Percentiles rank a stretch among this genome's conserved stretches.
Conservation (phyloP, 108 stramenopile genomes). For the Aurantiochytrium sp. region DNA sequence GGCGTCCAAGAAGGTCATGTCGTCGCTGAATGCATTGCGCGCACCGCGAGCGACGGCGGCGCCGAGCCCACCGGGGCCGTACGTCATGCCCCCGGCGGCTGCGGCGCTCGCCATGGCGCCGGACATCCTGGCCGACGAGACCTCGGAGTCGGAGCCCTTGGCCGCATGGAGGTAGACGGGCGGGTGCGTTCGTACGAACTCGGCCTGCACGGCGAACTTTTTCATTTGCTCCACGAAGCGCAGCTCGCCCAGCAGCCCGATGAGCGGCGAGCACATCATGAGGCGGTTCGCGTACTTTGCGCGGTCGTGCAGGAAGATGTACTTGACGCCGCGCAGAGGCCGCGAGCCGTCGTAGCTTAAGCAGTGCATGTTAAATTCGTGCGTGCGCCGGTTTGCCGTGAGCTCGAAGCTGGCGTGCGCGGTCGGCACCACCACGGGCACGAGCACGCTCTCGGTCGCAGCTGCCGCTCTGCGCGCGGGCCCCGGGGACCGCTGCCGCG, state of each 20-base stretch:
- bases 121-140: background rate
- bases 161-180: background rate
- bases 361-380: background rate
- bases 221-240: background rate
- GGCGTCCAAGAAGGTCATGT: background rate
- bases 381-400: background rate
- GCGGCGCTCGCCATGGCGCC: background rate
- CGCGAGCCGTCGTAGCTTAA: background rate
- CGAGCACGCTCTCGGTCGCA: background rate
- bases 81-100: too few species aligned
- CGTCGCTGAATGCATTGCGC: too few species aligned
- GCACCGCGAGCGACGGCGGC: too few species aligned
- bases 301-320: background rate
- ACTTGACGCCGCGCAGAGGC: background rate
- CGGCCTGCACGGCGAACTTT: background rate
- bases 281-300: background rate
- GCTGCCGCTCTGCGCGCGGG: too few species aligned
- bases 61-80: too few species aligned
- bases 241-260: background rate
- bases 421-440: background rate
- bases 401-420: background rate
- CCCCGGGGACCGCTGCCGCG: too few species aligned
- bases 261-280: background rate
- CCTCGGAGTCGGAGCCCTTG: background rate
- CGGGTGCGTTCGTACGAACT: background rate